Conservation (phyloP, 306 rosid species). For the Cucurbita argyrosperma region DNA sequence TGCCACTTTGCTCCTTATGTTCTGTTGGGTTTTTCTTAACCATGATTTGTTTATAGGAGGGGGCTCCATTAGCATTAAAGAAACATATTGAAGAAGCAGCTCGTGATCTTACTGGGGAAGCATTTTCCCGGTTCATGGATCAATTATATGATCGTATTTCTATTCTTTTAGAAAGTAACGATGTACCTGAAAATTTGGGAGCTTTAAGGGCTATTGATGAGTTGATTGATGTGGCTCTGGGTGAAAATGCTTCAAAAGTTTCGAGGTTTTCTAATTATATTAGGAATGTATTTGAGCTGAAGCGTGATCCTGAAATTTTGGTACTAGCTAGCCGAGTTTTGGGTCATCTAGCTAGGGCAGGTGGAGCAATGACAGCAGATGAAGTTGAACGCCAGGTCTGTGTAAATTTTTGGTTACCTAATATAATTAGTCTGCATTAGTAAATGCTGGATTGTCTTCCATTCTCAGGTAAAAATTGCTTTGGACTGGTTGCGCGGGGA, state of each 20-base stretch:
- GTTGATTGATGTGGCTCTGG: slow-evolving; percentile 82
- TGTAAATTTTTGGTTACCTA: background rate
- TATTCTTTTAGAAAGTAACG: slow-evolving; percentile 56
- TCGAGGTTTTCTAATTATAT: slow-evolving; percentile 76
- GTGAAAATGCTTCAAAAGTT: slow-evolving; percentile 90
- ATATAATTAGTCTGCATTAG: background rate
- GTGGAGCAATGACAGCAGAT: slow-evolving; percentile 97
- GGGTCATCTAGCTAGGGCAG: slow-evolving; percentile 93
- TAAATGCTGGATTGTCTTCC: slow-evolving; percentile 8
- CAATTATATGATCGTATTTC: slow-evolving; percentile 83
- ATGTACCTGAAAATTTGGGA: slow-evolving; percentile 74
- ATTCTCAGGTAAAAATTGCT: slow-evolving; percentile 60
- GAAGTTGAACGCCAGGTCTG: slow-evolving; percentile 92
- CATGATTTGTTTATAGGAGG: slow-evolving; percentile 38
- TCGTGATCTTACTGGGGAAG: slow-evolving; percentile 86
- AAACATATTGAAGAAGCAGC: slow-evolving; percentile 90
- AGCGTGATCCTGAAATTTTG: slow-evolving; percentile 83
- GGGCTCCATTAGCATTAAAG: slow-evolving; percentile 62
- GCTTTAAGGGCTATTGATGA: slow-evolving; percentile 94
- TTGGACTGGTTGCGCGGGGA: slow-evolving; percentile 79
- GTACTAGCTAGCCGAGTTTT: slow-evolving; percentile 87
- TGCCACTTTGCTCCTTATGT: background rate
- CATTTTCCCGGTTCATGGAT: slow-evolving; percentile 88
- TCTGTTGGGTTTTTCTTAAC: background rate
- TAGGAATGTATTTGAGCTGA: slow-evolving; percentile 66